Evolutionary conservation across 2,329 filamentous ascomycete genomes (phyloP), one percentile per base, ranked within the genome.

Genomic region (Hymenotorrendiella dingleyae): DNA sequence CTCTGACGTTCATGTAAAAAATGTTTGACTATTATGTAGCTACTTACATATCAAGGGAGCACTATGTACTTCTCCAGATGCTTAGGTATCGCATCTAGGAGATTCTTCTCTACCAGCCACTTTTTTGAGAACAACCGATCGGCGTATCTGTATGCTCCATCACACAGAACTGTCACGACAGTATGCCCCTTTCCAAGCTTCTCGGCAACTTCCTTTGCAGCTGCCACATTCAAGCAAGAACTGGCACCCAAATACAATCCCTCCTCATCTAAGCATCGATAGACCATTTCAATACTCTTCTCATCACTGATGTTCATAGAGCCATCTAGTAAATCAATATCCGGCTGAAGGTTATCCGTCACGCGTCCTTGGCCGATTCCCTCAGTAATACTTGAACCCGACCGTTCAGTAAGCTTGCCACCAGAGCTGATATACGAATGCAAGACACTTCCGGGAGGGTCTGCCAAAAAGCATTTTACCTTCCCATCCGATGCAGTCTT

Each of bases 271-370:
- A 98, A 71, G 61, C 91, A 95, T 52, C 91, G 74, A 70, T 97
- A 98, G 33, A 98, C 88, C 93, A 96, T 97, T 67, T 86, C 87
- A 55, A 98, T 91, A 58, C 82, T 94, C 77, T 94, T 90, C 70
- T 93, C 89, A 62, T 98, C 93, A 48, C 80, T 76, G 54, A 98
- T 88, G 62, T 82, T 74, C 57, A 98, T 60, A 26, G 88, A 87
- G 45, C 84, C 90, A 66, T 97, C 93, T 12, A 97, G 60, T 33
- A 94, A 72, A 47, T 75, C 83, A 45, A 98, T 76, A 59, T 98
- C 93, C 4, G 85, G 86, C 65, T 79, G 72, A 52, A 98, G 69
- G 67, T 98, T 98, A 61, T 95, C 87, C n/a, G 93, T 98, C 39
- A 98, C 78, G 40, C 93, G 84, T 27, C 93, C 93, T 70, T 97